Base-by-base conservation (phyloP, 345 rosid species). In the Lumnitzera racemosa region DNA sequence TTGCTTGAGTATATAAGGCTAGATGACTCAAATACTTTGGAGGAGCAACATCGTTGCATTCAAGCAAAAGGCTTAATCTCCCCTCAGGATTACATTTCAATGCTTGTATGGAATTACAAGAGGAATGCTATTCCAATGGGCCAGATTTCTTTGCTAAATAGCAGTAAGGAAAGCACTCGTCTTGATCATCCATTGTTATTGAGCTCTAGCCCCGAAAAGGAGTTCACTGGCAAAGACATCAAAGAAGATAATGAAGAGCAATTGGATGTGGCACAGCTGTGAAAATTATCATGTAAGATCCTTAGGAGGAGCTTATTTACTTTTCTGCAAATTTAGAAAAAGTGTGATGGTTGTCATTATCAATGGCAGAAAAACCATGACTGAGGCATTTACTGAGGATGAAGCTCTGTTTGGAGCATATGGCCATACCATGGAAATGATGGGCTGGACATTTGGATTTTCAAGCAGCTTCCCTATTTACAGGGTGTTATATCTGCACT, bases 91-190 rank as follows among this genome's bases (percentile, higher is more conserved):
- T 90, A 84, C 66, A 67, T 83, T 43, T 86, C 96, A 8, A 89
- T 94, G 97, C 86, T 94, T 61, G 97, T 94, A 49, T 94, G 99
- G 99, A 90, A 88, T 82, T 94, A 90, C 70, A 94, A 90, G 67
- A 76, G 95, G 76, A 94, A 94, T 54, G 80, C 86, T 16, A 78
- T 86, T 58, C 78, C 60, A 6, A 79, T 83, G 76, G 91, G 84
- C 70, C 91, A 81, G 69, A 74, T 80, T 64, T 81, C 94, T 56
- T 71, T 85, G 67, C 41, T 78, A 20, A 69, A 76, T 61, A 66
- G 57, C 57, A 49, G 61, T 47, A 51, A 60, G 10, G 65, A 15
- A 51, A 61, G 59, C 61, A 15, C 49, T 24, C 68, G 55, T 47
- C 77, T 66, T 61, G 77, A 80, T 65, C 64, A 71, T 52, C 78